Conservation (phyloP, 2,329 filamentous ascomycete genomes). For the Daldinia sp. region DNA sequence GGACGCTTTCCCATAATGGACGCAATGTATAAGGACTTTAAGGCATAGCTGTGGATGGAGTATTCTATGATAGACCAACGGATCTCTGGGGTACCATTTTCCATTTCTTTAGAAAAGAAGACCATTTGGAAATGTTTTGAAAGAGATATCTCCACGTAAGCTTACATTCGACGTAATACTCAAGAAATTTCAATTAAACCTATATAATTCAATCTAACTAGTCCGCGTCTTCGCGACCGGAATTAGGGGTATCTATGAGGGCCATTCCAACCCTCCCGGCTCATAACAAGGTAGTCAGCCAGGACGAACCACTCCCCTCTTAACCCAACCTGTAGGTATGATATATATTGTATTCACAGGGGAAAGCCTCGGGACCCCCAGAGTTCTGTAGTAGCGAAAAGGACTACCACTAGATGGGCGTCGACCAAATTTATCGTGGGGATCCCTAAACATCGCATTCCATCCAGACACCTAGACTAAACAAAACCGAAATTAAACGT, state of each 20-base stretch:
- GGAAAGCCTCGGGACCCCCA: not conserved
- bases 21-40: not conserved
- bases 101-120: not conserved
- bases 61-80: not conserved
- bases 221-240: not conserved
- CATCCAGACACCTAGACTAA: not conserved
- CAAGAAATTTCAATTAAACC: not conserved
- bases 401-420: not conserved
- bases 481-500: not conserved
- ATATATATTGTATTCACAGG: not conserved
- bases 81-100: not conserved
- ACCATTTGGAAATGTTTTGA: too few species aligned
- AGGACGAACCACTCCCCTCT: not conserved
- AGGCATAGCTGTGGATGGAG: not conserved
- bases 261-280: slow-evolving; percentile 1
- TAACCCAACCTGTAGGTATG: not conserved
- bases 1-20: not conserved
- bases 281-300: not conserved
- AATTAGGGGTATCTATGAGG: slow-evolving; percentile 22
- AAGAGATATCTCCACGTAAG: not conserved
- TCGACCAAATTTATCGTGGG: not conserved
- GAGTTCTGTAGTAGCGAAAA: not conserved
- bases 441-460: not conserved
- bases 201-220: not conserved
- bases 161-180: not conserved